These are phyloP conservation scores for Aurantiochytrium sp. DNA, from an alignment of 108 stramenopile species.

Conservation along the genomic window DNA sequence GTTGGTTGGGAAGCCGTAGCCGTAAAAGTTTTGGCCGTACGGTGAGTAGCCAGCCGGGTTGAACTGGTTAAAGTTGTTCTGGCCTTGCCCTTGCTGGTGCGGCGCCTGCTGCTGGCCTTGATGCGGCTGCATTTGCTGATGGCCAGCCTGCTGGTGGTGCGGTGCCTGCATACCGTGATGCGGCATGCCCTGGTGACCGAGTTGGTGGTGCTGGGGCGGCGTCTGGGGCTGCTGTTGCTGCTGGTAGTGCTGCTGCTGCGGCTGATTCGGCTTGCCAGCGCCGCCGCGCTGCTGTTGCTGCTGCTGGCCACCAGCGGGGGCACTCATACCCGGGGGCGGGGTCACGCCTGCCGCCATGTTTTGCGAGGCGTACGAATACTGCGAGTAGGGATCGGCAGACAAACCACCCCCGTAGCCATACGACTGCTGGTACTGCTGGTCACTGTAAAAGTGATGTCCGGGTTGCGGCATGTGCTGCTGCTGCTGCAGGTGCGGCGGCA, in stretches of 20 bases:
- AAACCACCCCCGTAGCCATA: background rate
- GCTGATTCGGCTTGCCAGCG: background rate
- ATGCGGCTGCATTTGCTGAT: background rate
- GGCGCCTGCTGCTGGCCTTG: background rate
- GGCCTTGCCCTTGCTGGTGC: background rate
- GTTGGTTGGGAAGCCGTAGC: background rate
- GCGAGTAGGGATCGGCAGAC: background rate
- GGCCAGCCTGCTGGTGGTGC: background rate
- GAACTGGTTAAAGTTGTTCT: background rate
- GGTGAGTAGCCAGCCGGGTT: background rate
- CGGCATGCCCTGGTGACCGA: background rate
- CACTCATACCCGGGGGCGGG: background rate
- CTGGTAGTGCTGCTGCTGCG: background rate
- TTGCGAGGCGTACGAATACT: background rate
- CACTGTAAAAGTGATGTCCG: background rate
- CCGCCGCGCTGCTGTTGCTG: background rate
- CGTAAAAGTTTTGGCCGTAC: background rate
- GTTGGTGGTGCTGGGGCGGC: background rate
- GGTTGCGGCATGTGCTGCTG: background rate
- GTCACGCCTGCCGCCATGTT: background rate
- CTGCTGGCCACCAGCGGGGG: background rate
- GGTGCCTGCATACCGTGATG: background rate
- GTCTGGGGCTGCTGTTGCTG: background rate
- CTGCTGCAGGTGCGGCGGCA: background rate
- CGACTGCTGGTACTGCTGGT: background rate